phyloP scores from a whole-genome alignment of 2,329 filamentous ascomycete species.

The Pseudogymnoascus sp. region DNA sequence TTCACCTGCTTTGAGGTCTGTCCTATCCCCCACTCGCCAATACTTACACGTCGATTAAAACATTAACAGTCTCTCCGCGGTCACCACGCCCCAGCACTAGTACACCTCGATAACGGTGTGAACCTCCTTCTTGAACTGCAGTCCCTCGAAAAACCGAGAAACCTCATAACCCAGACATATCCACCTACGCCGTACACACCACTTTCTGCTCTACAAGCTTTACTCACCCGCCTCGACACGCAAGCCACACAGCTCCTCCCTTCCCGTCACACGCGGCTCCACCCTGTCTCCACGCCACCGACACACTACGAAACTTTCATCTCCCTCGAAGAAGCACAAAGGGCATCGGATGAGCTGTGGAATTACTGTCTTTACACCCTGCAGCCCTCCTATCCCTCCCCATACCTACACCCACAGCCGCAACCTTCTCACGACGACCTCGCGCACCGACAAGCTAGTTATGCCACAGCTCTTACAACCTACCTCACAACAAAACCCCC shows the following conservation, averaged over 20 bases:
- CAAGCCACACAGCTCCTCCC: not conserved
- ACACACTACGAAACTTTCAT: not conserved
- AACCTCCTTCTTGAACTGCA: conserved; percentile 29
- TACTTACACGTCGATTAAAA: conserved; percentile 24
- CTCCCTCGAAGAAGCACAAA: not conserved
- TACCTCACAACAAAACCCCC: not conserved
- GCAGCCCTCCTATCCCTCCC: not conserved
- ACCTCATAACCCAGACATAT: not conserved
- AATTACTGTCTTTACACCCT: not conserved
- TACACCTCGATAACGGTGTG: conserved; percentile 38
- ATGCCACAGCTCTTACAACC: not conserved
- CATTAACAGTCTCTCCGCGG: conserved; percentile 36
- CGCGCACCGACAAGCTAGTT: not conserved
- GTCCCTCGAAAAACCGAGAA: not conserved
- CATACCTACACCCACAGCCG: not conserved
- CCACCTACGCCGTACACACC: not conserved
- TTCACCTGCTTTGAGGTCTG: conserved; percentile 44
- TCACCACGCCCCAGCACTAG: conserved; percentile 31
- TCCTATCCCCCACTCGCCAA: too few species aligned
- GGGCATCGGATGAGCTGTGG: not conserved
- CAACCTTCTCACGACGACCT: not conserved
- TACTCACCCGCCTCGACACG: not conserved
- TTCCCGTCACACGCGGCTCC: not conserved
- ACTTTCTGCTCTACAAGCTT: not conserved
- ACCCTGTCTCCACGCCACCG: not conserved